Base-by-base conservation (phyloP, 805 yeast species). In the Lipomyces spencermartinsiae region DNA sequence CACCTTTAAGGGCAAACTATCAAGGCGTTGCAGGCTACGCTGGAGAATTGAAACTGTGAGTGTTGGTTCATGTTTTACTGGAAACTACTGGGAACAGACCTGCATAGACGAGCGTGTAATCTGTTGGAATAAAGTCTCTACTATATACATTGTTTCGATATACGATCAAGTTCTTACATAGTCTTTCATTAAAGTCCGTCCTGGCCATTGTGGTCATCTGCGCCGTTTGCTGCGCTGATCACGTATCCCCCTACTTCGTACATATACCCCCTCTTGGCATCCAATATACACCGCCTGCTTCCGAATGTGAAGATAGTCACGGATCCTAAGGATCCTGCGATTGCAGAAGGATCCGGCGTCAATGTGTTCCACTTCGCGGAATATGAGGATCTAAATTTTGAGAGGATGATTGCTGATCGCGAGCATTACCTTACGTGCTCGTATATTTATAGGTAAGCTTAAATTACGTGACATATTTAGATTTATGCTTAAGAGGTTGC, bases 371-470 rank as follows among this genome's bases (percentile, higher is more conserved):
- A 92, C 68, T 93, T 87, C 77, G 93, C 92, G 22, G 98, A 94
- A 64, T 94, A 94, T 77, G 99, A 94, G 76, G 92, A 90, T 59
- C 79, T 93, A 29, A 91, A 93, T 74, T 85, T 93, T 75, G 98
- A 93, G 73, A 77, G 84, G 67, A 74, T 89, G 43, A 80, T 81
- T 74, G 65, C 78, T 22, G 77, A 81, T 31, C 81, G 84, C 53
- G 63, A 72, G 1, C 79, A 81, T 34, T 93, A 93, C 77, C 80
- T 87, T 64, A 82, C 90, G 1, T 91, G 93, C 69, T 87, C 97
- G 1, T 94, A 92, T 77, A 86, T 93, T 55, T 94, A 90, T 78
- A 83, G 71, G 70, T 67, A 58, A 16, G 69, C 22, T 12, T 19
- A 49, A 29, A 9, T 10, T 51, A 7, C 33, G n/a, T 55, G 29